A percentile compares a stretch with the other conserved stretches of the same genome.
These are phyloP conservation scores for Rostrohypoxylon terebratum DNA, from an alignment of 495 filamentous ascomycete species.

Conservation along the genomic window DNA sequence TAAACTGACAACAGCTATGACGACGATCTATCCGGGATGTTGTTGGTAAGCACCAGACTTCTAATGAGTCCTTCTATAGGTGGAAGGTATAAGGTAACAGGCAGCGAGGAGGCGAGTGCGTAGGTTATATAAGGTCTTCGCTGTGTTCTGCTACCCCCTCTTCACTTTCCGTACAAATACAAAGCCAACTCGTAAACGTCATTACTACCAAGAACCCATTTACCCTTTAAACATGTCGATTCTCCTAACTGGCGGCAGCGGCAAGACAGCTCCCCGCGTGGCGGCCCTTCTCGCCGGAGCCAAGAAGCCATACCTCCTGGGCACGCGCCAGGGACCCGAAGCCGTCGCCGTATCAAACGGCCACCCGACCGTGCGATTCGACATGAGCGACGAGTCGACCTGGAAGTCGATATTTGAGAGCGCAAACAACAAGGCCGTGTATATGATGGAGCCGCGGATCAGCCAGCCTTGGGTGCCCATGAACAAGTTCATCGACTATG, in stretches of 20 bases:
- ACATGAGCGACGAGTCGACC: slow-evolving; percentile 58
- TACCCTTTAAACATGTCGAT: slow-evolving; percentile 38
- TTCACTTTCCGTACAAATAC: neutral
- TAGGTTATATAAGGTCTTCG: neutral
- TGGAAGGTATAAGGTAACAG: too few relatives aligned
- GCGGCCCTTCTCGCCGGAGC: slow-evolving; percentile 50
- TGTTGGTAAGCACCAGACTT: neutral
- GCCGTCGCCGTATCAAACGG: neutral
- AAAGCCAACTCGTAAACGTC: neutral
- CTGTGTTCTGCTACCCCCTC: neutral
- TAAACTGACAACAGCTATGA: neutral
- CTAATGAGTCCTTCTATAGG: neutral
- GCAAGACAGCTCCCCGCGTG: slow-evolving; percentile 60
- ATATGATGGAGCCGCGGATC: slow-evolving; percentile 55
- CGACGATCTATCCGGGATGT: neutral
- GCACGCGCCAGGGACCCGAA: slow-evolving; percentile 48
- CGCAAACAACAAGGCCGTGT: slow-evolving; percentile 50
- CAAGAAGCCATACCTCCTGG: slow-evolving; percentile 51
- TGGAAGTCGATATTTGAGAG: slow-evolving; percentile 50
- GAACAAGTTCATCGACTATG: slow-evolving; percentile 56
- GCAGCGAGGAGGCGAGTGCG: too few relatives aligned
- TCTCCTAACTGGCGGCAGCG: slow-evolving; percentile 62
- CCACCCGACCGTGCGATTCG: slow-evolving; percentile 52
- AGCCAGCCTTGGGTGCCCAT: slow-evolving; percentile 49
- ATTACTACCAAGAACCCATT: neutral